Evolutionary conservation across 352 stramenopile species (phyloP).

Genomic region (Phytophthora citrophthora): DNA sequence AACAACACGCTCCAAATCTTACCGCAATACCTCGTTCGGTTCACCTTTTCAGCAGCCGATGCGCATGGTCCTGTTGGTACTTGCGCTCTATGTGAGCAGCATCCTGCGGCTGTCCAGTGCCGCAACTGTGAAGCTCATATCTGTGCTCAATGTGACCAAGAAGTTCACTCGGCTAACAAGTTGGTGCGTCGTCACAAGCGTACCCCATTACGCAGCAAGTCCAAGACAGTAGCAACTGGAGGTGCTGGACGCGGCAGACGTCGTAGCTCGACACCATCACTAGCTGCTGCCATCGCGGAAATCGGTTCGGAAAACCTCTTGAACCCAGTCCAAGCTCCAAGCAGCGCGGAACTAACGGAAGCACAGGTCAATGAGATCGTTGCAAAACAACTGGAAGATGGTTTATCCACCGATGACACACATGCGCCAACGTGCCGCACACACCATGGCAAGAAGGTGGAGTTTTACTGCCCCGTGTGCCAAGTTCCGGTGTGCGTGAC

Average conservation of each 20-base stretch:
- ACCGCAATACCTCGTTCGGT: slow-evolving; percentile 75
- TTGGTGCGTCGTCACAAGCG: slow-evolving; percentile 76
- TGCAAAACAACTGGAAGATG: slow-evolving; percentile 57
- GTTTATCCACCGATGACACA: slow-evolving; percentile 29
- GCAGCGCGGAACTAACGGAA: slow-evolving; percentile 17
- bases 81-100: slow-evolving; percentile 74
- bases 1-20: slow-evolving; percentile 67
- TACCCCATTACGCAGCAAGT: slow-evolving; percentile 38
- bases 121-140: slow-evolving; percentile 72
- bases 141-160: slow-evolving; percentile 68
- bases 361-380: slow-evolving; percentile 44
- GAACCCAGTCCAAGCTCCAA: slow-evolving; percentile 4
- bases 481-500: slow-evolving; percentile 69
- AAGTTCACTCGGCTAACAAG: slow-evolving; percentile 85
- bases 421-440: slow-evolving; percentile 42
- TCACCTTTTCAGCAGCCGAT: slow-evolving; percentile 49
- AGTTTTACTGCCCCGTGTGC: slow-evolving; percentile 82
- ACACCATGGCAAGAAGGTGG: slow-evolving; percentile 65
- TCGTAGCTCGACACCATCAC: slow-evolving; percentile 45
- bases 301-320: slow-evolving; percentile 3
- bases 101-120: slow-evolving; percentile 55
- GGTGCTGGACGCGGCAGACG: slow-evolving; percentile 34
- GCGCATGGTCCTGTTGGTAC: slow-evolving; percentile 26
- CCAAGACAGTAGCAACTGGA: slow-evolving; percentile 16
- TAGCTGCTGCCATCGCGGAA: slow-evolving; percentile 27